Evolutionary conservation across 1,284 basidiomycete genomes (phyloP).

Genomic region (Ceratobasidium sp.): DNA sequence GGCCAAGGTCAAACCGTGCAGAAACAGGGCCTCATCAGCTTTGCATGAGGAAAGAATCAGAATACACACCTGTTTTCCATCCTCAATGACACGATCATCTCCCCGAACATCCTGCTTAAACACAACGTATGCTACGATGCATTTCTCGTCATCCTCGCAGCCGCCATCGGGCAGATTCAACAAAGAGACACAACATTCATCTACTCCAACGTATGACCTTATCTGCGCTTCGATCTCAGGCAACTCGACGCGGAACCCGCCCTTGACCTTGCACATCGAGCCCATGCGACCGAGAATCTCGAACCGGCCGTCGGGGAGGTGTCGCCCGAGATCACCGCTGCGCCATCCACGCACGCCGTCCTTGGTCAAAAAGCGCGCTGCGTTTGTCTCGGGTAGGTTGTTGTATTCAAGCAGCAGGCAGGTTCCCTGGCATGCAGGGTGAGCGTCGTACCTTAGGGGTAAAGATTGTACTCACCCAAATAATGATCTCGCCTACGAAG

Average conservation of each 20-base stretch:
- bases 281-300: slow-evolving; percentile 15
- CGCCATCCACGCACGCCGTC: slow-evolving; percentile 27
- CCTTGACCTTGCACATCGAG: slow-evolving; percentile 15
- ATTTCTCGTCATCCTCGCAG: background rate
- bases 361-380: background rate
- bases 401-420: slow-evolving; percentile 12
- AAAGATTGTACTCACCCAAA: slow-evolving; percentile 7
- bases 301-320: slow-evolving; percentile 5
- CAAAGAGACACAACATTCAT: slow-evolving; percentile 7
- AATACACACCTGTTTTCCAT: no score
- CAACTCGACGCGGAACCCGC: slow-evolving; percentile 24
- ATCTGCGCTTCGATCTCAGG: slow-evolving; percentile 14
- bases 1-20: no score
- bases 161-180: background rate
- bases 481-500: slow-evolving; percentile 17
- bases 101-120: slow-evolving; percentile 1
- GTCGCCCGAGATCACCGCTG: slow-evolving; percentile 9
- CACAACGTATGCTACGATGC: slow-evolving; percentile 20
- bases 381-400: slow-evolving; percentile 5
- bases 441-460: background rate
- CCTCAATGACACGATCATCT: no score
- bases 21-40: no score
- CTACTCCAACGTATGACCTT: background rate
- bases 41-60: no score
- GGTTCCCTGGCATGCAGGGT: background rate